Evolutionary conservation across 2,329 filamentous ascomycete species (phyloP).

Genomic region (Samsoniella hepiali): DNA sequence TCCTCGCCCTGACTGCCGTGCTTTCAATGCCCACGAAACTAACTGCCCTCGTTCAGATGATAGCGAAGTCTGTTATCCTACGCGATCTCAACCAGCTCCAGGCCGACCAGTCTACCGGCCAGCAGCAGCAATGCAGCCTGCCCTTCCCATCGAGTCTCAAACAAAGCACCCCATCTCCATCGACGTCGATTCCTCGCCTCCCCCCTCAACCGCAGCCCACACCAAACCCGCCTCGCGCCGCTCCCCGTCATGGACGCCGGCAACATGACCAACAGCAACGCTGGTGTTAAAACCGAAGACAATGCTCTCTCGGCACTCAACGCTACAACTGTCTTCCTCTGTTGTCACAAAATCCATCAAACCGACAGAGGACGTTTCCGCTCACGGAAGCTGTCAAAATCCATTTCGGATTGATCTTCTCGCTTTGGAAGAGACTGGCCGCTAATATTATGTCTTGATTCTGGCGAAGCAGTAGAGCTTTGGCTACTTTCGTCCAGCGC

Average conservation of each 20-base stretch:
- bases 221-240: conserved; percentile 37
- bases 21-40: neutral
- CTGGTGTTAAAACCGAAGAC: conserved; percentile 29
- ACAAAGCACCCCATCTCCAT: conserved; percentile 36
- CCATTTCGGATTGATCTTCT: too few relatives aligned
- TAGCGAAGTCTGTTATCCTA: conserved; percentile 53
- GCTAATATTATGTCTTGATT: too few relatives aligned
- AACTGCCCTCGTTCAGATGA: conserved; percentile 29
- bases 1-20: neutral
- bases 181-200: conserved; percentile 36
- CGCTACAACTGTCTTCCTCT: neutral
- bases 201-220: conserved; percentile 6
- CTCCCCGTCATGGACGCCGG: conserved; percentile 51
- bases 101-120: conserved; percentile 26
- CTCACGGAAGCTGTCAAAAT: too few relatives aligned
- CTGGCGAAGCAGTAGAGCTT: too few relatives aligned
- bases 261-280: conserved; percentile 12
- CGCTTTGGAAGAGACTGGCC: too few relatives aligned
- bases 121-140: conserved; percentile 22
- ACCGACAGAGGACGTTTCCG: too few relatives aligned
- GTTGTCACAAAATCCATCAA: too few relatives aligned
- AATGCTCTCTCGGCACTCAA: conserved; percentile 18
- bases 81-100: conserved; percentile 49
- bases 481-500: too few relatives aligned
- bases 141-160: conserved; percentile 34